These are phyloP conservation scores for Colletotrichum liaoningense DNA, from an alignment of 2,329 filamentous ascomycete species.

Conservation along the genomic window DNA sequence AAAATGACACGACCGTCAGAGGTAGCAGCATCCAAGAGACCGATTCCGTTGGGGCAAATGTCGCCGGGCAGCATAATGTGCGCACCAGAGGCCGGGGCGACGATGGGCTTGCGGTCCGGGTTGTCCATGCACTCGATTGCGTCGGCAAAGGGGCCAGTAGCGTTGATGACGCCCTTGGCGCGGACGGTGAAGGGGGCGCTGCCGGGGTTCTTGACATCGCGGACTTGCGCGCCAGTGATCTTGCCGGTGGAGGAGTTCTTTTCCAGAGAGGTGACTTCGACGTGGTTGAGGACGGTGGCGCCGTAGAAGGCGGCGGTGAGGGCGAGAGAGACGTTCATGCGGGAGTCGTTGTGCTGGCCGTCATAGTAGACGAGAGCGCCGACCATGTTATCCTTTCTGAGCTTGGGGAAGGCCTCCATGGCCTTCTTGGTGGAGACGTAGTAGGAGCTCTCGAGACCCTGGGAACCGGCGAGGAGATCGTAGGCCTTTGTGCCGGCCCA, in stretches of 20 bases:
- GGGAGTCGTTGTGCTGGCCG: slow-evolving; percentile 87
- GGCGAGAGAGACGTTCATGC: slow-evolving; percentile 87
- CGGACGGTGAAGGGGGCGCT: slow-evolving; percentile 76
- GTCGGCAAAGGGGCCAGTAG: slow-evolving; percentile 85
- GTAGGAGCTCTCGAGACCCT: slow-evolving; percentile 87
- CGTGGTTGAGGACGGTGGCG: slow-evolving; percentile 82
- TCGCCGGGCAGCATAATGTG: slow-evolving; percentile 85
- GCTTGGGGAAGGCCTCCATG: slow-evolving; percentile 81
- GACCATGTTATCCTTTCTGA: slow-evolving; percentile 78
- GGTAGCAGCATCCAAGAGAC: slow-evolving; percentile 82
- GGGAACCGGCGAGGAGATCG: slow-evolving; percentile 82
- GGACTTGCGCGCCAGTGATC: slow-evolving; percentile 72
- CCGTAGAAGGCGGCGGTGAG: slow-evolving; percentile 85
- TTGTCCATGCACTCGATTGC: slow-evolving; percentile 86
- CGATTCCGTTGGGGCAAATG: slow-evolving; percentile 84
- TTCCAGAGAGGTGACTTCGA: slow-evolving; percentile 79
- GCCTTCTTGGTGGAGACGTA: slow-evolving; percentile 83
- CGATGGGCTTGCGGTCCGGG: slow-evolving; percentile 74
- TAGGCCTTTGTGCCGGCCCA: slow-evolving; percentile 81
- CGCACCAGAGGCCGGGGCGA: slow-evolving; percentile 84
- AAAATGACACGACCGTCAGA: slow-evolving; percentile 91
- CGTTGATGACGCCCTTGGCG: slow-evolving; percentile 86
- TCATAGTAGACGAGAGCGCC: slow-evolving; percentile 89
- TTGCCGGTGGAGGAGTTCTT: slow-evolving; percentile 77
- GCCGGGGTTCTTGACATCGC: slow-evolving; percentile 65